A percentile compares a stretch with the other conserved stretches of the same genome.
These are phyloP conservation scores for Danielia oregonensis DNA, from an alignment of 805 yeast species.

Conservation along the genomic window DNA sequence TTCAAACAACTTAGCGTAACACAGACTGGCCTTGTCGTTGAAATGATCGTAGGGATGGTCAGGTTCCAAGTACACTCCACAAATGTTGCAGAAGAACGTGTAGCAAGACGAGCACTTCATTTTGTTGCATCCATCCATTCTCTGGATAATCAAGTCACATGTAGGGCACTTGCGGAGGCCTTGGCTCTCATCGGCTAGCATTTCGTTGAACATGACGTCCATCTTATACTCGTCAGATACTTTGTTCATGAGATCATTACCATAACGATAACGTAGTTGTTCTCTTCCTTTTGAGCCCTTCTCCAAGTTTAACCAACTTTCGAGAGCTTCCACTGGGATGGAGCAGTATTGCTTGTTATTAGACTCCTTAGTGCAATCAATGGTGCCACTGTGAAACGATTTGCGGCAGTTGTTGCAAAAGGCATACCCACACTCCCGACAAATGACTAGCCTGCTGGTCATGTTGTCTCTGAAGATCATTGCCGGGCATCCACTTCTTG, in stretches of 20 bases:
- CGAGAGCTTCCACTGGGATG: conserved; percentile 30
- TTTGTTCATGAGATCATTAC: conserved; percentile 37
- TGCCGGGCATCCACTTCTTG: conserved; percentile 40
- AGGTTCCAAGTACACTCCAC: conserved; percentile 40
- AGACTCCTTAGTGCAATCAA: conserved; percentile 35
- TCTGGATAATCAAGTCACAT: conserved; percentile 47
- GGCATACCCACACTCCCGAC: conserved; percentile 47
- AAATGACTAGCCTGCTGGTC: conserved; percentile 45
- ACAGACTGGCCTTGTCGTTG: conserved; percentile 35
- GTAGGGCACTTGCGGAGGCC: conserved; percentile 50
- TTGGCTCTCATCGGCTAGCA: conserved; percentile 39
- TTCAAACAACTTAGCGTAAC: conserved; percentile 50
- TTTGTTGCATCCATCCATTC: conserved; percentile 62
- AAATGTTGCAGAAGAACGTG: conserved; percentile 50
- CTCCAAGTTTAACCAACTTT: conserved; percentile 29
- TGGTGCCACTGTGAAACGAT: conserved; percentile 58
- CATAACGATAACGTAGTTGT: conserved; percentile 41
- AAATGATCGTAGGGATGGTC: conserved; percentile 53
- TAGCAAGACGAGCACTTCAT: conserved; percentile 53
- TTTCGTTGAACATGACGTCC: conserved; percentile 43
- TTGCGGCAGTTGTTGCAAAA: conserved; percentile 55
- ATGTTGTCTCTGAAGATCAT: conserved; percentile 47
- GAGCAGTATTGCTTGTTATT: conserved; percentile 21
- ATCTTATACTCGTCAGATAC: conserved; percentile 45
- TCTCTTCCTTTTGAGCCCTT: conserved; percentile 29